A percentile compares a stretch with the other conserved stretches of the same genome.
Conservation (phyloP, 768 basidiomycete species). For the Pleurotus giganteus region DNA sequence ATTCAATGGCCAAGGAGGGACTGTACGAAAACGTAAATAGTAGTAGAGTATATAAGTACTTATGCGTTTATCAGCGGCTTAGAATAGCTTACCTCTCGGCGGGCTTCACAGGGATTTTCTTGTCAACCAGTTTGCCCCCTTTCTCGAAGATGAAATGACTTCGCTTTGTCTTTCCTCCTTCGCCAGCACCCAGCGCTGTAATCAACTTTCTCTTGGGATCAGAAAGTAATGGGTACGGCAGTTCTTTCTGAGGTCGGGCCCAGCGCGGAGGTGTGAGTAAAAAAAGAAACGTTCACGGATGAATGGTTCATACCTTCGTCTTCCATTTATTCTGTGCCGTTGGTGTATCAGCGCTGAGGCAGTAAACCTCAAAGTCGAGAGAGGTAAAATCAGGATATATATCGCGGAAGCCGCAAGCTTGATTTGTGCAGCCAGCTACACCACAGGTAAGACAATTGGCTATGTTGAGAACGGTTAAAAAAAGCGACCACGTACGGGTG, state of each 20-base stretch:
- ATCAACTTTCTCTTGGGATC: conserved; percentile 86
- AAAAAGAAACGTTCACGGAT: not conserved
- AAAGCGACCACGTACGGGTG: conserved; percentile 54
- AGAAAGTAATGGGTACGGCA: conserved; percentile 85
- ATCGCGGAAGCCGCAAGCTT: conserved; percentile 92
- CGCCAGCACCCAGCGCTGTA: conserved; percentile 75
- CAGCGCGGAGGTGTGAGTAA: not conserved
- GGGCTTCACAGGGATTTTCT: conserved; percentile 83
- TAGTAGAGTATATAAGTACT: not conserved
- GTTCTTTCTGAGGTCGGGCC: conserved; percentile 62
- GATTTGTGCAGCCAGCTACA: conserved; percentile 84
- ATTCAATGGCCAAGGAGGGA: conserved; percentile 60
- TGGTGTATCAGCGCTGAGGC: conserved; percentile 78
- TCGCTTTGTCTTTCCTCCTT: conserved; percentile 80
- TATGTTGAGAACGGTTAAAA: not conserved
- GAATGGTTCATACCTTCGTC: conserved; percentile 56
- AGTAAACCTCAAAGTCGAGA: conserved; percentile 73
- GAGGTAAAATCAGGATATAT: conserved; percentile 72
- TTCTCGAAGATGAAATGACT: conserved; percentile 94
- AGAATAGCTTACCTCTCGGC: conserved; percentile 61
- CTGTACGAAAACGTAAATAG: conserved; percentile 28
- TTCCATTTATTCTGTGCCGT: conserved; percentile 82
- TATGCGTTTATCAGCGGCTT: not conserved
- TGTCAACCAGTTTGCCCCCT: conserved; percentile 86
- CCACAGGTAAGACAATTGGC: not conserved